Percentiles rank a stretch among this genome's conserved stretches.
These are phyloP conservation scores for Calonectria crousiana DNA, from an alignment of 2,329 filamentous ascomycete genomes.

Conservation along the genomic window DNA sequence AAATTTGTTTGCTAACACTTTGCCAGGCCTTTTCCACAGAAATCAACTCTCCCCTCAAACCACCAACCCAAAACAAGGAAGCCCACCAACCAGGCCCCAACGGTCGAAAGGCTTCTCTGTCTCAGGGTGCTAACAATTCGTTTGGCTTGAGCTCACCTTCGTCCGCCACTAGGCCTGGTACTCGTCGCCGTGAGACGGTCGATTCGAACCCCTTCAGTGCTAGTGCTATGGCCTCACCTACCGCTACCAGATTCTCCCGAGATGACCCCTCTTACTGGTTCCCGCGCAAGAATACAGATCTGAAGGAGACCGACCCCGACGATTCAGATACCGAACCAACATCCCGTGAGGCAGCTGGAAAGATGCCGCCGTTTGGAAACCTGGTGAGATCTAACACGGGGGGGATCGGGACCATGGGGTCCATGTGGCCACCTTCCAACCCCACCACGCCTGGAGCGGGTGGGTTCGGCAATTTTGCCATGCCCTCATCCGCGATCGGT, in stretches of 20 bases:
- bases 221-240: constrained; percentile 70
- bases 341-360: constrained; percentile 48
- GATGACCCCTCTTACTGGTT: constrained; percentile 74
- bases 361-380: constrained; percentile 55
- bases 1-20: constrained; percentile 36
- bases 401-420: constrained; percentile 59
- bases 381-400: constrained; percentile 68
- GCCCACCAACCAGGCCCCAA: constrained; percentile 70
- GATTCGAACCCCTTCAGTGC: constrained; percentile 75
- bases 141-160: constrained; percentile 82
- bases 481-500: constrained; percentile 68
- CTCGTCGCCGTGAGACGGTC: constrained; percentile 84
- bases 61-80: constrained; percentile 80
- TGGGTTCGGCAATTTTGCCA: constrained; percentile 90
- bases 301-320: constrained; percentile 67
- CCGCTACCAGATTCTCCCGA: constrained; percentile 68
- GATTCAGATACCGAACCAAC: constrained; percentile 58
- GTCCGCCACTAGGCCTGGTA: constrained; percentile 76
- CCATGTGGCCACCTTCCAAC: constrained; percentile 60
- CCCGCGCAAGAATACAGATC: constrained; percentile 64
- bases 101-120: constrained; percentile 86
- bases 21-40: constrained; percentile 82
- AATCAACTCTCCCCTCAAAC: constrained; percentile 94
- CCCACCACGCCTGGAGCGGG: constrained; percentile 76
- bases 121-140: constrained; percentile 73